Base-by-base conservation (phyloP, 805 yeast species). In the Diddensiella caesifluorescens region DNA sequence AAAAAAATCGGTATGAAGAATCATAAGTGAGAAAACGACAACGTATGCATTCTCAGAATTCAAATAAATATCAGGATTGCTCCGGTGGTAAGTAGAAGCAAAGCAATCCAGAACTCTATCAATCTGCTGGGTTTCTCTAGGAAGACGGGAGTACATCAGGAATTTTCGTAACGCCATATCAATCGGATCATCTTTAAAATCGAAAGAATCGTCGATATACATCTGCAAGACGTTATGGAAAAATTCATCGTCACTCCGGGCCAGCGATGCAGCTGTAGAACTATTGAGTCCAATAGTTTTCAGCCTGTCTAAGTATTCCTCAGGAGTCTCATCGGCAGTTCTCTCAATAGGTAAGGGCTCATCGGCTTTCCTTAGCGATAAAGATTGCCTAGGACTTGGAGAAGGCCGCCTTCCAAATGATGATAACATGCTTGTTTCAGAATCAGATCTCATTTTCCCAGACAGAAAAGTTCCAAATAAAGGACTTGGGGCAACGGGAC, bases 51-150 rank as follows among this genome's bases (percentile, higher is more conserved):
- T 76, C 43, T 80, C 83, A 1, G 52, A 50, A 13, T 58, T 55
- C n/a, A 54, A 38, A 25, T 65, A 72, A 7, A 67, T 39, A 5
- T 54, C 55, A 0, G 66, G 65, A 46, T 74, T 72, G 41, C 63
- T 69, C 22, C 61, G 55, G 45, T 68, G 69, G 57, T 77, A 83
- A 19, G 72, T 67, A 22, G 54, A 55, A 6, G 83, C 72, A 59
- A 83, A 79, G 23, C 70, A 70, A 39, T 73, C 74, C 30, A 83
- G 61, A 3, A 80, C 69, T 35, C 88, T 65, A 52, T 83, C 90
- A 38, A 83, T 83, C 54, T 83, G 89, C 55, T 83, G 90, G 0
- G 86, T 66, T 53, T 83, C 92, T 47, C 68, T 71, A 0, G 92
- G 92, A 20, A 83, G 61, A 41, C 76, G 75, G 43, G 77, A 69